These are phyloP conservation scores for Globisporangium recalcitrans DNA, from an alignment of 352 stramenopile genomes.

Conservation along the genomic window DNA sequence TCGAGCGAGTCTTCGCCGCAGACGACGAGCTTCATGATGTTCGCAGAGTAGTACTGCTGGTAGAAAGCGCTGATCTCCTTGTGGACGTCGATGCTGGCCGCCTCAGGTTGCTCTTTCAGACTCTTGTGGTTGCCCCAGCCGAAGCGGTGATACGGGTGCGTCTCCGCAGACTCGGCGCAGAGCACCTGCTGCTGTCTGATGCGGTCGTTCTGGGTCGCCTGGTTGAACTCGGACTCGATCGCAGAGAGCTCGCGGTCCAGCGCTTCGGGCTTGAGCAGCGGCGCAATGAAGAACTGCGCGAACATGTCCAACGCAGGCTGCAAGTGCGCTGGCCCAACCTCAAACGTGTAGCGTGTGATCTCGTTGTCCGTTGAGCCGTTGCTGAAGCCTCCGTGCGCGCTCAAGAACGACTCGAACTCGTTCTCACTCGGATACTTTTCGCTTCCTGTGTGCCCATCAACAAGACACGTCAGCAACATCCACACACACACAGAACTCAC, in stretches of 20 bases:
- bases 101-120: constrained; percentile 43
- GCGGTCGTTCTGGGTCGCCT: constrained; percentile 67
- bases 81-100: constrained; percentile 45
- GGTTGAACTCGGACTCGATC: constrained; percentile 88
- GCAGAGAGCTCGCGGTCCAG: constrained; percentile 79
- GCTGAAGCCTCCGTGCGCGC: constrained; percentile 82
- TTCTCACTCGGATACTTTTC: constrained; percentile 93
- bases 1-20: constrained; percentile 70
- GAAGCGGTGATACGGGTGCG: constrained; percentile 79
- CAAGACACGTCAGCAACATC: not conserved
- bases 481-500: not conserved
- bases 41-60: constrained; percentile 65
- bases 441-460: constrained; percentile 31
- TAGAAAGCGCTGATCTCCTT: constrained; percentile 64
- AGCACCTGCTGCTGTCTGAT: constrained; percentile 77
- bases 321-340: constrained; percentile 68
- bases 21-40: constrained; percentile 84
- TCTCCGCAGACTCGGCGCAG: constrained; percentile 39
- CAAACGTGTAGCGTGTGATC: constrained; percentile 92
- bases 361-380: constrained; percentile 93
- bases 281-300: constrained; percentile 92
- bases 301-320: constrained; percentile 88
- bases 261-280: constrained; percentile 74
- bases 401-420: constrained; percentile 89
- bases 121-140: constrained; percentile 83